A percentile compares a stretch with the other conserved stretches of the same genome.
phyloP scores from a whole-genome alignment of 176 grass and related monocot species.

The Cymbopogon citratus region DNA sequence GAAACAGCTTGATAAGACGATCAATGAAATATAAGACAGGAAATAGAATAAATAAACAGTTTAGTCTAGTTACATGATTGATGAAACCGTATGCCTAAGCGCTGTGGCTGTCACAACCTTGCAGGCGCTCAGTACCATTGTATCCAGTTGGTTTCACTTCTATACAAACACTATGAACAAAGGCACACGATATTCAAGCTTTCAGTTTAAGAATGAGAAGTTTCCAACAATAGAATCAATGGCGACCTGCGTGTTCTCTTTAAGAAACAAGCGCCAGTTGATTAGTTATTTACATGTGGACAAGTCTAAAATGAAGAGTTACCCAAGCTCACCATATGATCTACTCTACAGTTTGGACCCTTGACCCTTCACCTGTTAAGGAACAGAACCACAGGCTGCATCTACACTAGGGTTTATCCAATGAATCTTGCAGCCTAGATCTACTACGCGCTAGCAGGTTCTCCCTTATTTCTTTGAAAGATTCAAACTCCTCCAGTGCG shows the following conservation, averaged over 20 bases:
- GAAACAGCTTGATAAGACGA: neutral
- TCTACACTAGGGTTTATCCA: conserved; percentile 24
- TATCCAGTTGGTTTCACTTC: conserved; percentile 11
- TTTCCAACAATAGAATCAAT: neutral
- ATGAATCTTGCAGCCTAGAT: conserved; percentile 44
- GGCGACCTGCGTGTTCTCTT: neutral
- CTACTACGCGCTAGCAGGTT: conserved; percentile 62
- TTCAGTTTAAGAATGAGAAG: conserved; percentile 13
- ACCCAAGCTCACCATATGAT: conserved; percentile 14
- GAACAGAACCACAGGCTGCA: neutral
- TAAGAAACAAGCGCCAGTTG: neutral
- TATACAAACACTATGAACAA: conserved; percentile 37
- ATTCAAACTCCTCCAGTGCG: conserved; percentile 70
- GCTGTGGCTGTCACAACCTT: neutral
- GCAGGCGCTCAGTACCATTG: neutral
- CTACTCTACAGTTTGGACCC: neutral
- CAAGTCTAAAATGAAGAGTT: neutral
- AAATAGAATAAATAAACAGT: conserved; percentile 6
- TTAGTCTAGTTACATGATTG: conserved; percentile 18
- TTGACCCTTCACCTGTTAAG: conserved; percentile 4
- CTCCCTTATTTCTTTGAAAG: conserved; percentile 71
- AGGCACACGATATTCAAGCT: neutral
- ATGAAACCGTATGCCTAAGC: neutral
- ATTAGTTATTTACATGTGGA: conserved; percentile 36
- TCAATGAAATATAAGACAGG: neutral